Percentiles rank a stretch among this genome's conserved stretches.
Evolutionary conservation across 306 rosid species (phyloP).

Genomic region (Neltuma alba): DNA sequence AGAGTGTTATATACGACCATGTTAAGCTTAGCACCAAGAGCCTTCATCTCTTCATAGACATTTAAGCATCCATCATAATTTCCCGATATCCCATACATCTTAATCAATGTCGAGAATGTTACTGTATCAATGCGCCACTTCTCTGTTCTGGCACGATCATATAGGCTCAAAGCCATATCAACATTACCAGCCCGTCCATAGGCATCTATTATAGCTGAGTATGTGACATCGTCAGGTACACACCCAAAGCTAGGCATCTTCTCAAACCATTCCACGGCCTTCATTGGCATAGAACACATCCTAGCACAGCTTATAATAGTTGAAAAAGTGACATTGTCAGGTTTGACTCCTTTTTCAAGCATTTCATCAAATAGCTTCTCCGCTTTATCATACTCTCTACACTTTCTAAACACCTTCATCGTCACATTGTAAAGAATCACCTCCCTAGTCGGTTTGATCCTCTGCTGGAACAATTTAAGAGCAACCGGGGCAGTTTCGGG

Average conservation of each 20-base stretch:
- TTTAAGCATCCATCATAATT: constrained; percentile 79
- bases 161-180: constrained; percentile 73
- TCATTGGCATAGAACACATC: constrained; percentile 48
- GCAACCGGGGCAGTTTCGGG: constrained; percentile 58
- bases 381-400: constrained; percentile 62
- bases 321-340: constrained; percentile 74
- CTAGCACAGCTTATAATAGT: constrained; percentile 77
- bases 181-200: constrained; percentile 76
- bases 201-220: constrained; percentile 66
- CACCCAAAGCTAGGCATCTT: constrained; percentile 67
- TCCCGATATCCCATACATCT: constrained; percentile 64
- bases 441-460: constrained; percentile 39
- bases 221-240: constrained; percentile 64
- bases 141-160: constrained; percentile 72
- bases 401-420: constrained; percentile 59
- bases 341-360: constrained; percentile 68
- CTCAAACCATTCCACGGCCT: constrained; percentile 87
- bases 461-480: constrained; percentile 53
- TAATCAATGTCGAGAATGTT: constrained; percentile 71
- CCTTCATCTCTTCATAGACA: constrained; percentile 87
- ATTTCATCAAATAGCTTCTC: constrained; percentile 85
- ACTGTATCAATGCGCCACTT: constrained; percentile 69
- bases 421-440: constrained; percentile 75
- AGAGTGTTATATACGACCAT: constrained; percentile 63
- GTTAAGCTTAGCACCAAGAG: constrained; percentile 65